Base-by-base conservation (phyloP, 495 filamentous ascomycete species). In the Penicillium ochrochloron region DNA sequence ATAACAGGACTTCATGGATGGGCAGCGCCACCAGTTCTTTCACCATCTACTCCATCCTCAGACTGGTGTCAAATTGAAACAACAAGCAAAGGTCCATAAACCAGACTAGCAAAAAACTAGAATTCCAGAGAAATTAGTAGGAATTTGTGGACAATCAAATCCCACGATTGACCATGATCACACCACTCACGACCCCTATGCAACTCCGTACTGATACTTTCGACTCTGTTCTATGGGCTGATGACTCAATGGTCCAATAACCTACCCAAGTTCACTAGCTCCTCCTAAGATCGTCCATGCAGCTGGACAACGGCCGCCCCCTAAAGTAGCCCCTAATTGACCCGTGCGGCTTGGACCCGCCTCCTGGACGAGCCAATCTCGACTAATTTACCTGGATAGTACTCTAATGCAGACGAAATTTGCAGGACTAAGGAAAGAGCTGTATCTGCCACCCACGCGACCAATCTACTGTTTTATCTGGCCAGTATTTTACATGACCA, bases 201-300 rank as follows among this genome's bases (percentile, higher is more conserved):
- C 19, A 44, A 44, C 41, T 50, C 44, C 44, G 44, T 48, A 48
- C 44, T 50, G 15, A 11, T 44, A 19, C n/a, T 44, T 15, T 44
- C n/a, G 41, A 21, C 9, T 21, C 17, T 44, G 42, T 21, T 7
- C 42, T 46, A 46, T 46, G 42, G 42, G 19, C 42, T 46, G 42
- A 51, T 51, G 25, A 12, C 48, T 11, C 12, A 29, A 29, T 29
- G 25, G 48, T 6, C 48, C 25, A 27, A 51, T 51, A 17, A 9
- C 15, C 5, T 14, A 14, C 25, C 25, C 25, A 27, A 27, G 25
- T 27, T 50, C 5, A 33, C 31, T 33, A 33, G 31, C 31, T 33
- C 39, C 53, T 35, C 66, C 69, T 64, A 70, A 48, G 67, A 72
- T 72, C 70, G 64, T 56, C 70, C 57, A 67, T 67, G 67, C 70